Percentiles rank a stretch among this genome's conserved stretches.
Evolutionary conservation across 208 protist species (phyloP).

Genomic region (Jaenimonas drosophilae): DNA sequence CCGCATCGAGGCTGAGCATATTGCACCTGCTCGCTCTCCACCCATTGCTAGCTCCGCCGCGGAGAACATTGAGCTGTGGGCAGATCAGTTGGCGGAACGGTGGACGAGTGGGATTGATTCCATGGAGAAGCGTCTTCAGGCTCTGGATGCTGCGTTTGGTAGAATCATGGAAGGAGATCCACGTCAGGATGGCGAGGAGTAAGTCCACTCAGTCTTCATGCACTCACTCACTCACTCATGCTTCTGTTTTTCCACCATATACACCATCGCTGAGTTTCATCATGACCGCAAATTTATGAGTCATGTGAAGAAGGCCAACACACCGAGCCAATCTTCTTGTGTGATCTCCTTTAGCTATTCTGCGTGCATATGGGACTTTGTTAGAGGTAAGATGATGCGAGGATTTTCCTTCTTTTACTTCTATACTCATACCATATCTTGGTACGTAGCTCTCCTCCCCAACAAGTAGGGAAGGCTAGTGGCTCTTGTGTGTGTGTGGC

Average conservation of each 20-base stretch:
- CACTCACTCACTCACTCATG: no score
- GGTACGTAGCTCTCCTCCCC: no score
- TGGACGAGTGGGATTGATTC: conserved; percentile 14
- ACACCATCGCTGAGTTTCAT: no score
- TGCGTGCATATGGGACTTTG: no score
- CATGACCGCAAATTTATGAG: no score
- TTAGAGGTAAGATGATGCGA: no score
- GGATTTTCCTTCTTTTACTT: conserved; percentile 8
- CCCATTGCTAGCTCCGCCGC: neutral
- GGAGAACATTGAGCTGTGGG: neutral
- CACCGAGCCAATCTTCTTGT: no score
- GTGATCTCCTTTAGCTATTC: no score
- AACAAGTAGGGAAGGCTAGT: neutral
- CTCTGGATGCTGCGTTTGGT: conserved; percentile 31
- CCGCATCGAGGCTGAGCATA: conserved; percentile 8
- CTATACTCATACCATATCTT: neutral
- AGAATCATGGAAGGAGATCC: conserved; percentile 15
- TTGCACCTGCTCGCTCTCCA: neutral
- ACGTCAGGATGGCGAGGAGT: no score
- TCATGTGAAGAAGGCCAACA: no score
- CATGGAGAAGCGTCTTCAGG: conserved; percentile 46
- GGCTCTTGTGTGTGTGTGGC: conserved; percentile 2
- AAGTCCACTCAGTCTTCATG: no score
- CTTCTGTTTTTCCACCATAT: no score
- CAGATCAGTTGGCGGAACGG: conserved; percentile 3